Base-by-base conservation (phyloP, 768 basidiomycete species). In the Mycena venus region DNA sequence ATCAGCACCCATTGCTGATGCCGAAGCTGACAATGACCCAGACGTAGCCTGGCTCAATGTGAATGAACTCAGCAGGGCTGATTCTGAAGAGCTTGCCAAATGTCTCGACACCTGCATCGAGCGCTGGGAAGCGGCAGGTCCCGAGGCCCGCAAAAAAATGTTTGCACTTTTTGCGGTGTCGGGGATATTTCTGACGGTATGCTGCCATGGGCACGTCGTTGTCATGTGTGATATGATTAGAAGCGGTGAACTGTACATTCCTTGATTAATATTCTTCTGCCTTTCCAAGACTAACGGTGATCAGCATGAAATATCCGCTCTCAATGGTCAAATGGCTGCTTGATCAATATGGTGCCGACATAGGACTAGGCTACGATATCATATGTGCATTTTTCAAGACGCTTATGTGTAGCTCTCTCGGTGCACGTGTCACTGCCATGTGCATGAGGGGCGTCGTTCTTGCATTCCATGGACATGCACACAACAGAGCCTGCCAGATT, bases 271-370 rank as follows among this genome's bases (percentile, higher is more conserved):
- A 4, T 60, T 17, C n/a, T 49, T 29, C 25, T 6, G 11, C 27
- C 44, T 55, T 51, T 53, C 25, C 10, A 34, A 7, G 7, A 21
- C 23, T 32, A 21, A 17, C 9, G 29, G 10, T 44, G 19, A 49
- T 21, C 68, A 83, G 82, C n/a, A 74, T 79, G 58, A 84, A 84
- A 53, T 82, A 83, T 49, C 78, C 79, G 4, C 73, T 83, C 15
- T 81, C 78, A 3, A 40, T 79, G n/a, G 77, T 80, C 9, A 59
- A 78, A 32, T 44, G 17, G 2, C 58, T 84, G 0, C 53, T 80
- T 5, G 68, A 79, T 4, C 64, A 29, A 0, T 80, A 75, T 44
- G 80, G 80, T 0, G 11, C 44, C 0, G 68, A 72, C 19, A 55
- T 82, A 3, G 73, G 76, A 1, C 29, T 74, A n/a, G n/a, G n/a